Percentiles rank a stretch among this genome's conserved stretches.
Evolutionary conservation across 1,139 yeast genomes (phyloP).

Genomic region (Saccharomyces hybrid): DNA sequence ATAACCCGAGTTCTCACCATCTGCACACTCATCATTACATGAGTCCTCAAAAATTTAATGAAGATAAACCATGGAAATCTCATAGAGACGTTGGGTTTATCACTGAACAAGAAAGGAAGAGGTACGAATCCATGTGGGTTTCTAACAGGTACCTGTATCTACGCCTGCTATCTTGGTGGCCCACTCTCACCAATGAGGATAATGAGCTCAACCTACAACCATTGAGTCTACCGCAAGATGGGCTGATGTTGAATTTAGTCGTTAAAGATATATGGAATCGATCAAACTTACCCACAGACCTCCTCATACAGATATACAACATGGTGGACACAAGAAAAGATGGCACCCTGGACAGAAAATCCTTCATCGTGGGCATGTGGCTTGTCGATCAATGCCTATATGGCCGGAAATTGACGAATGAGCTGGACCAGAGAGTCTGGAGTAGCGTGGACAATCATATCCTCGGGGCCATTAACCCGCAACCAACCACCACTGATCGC

Average conservation of each 20-base stretch:
- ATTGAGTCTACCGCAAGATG: slow-evolving; percentile 33
- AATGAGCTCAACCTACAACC: slow-evolving; percentile 6
- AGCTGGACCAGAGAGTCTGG: slow-evolving; percentile 55
- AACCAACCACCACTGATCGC: slow-evolving; percentile 3
- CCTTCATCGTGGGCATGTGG: slow-evolving; percentile 94
- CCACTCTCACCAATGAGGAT: slow-evolving; percentile 23
- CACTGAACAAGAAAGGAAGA: slow-evolving; percentile 65
- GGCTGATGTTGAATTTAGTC: slow-evolving; percentile 39
- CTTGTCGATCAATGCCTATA: slow-evolving; percentile 90
- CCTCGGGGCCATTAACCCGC: slow-evolving; percentile 24
- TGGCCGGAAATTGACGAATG: slow-evolving; percentile 78
- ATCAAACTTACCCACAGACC: slow-evolving; percentile 58
- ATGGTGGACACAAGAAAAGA: slow-evolving; percentile 70
- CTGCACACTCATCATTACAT: not conserved
- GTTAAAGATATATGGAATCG: slow-evolving; percentile 76
- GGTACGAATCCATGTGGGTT: slow-evolving; percentile 93
- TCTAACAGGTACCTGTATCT: slow-evolving; percentile 68
- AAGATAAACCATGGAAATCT: slow-evolving; percentile 93
- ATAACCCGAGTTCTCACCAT: slow-evolving; percentile 1
- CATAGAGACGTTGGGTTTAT: slow-evolving; percentile 56
- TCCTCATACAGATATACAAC: slow-evolving; percentile 64
- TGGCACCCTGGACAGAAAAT: slow-evolving; percentile 70
- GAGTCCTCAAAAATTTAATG: slow-evolving; percentile 49
- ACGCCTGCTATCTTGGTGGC: slow-evolving; percentile 32
- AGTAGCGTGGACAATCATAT: slow-evolving; percentile 45